These are phyloP conservation scores for Seiridium unicorne DNA, from an alignment of 2,329 filamentous ascomycete genomes.

Conservation along the genomic window DNA sequence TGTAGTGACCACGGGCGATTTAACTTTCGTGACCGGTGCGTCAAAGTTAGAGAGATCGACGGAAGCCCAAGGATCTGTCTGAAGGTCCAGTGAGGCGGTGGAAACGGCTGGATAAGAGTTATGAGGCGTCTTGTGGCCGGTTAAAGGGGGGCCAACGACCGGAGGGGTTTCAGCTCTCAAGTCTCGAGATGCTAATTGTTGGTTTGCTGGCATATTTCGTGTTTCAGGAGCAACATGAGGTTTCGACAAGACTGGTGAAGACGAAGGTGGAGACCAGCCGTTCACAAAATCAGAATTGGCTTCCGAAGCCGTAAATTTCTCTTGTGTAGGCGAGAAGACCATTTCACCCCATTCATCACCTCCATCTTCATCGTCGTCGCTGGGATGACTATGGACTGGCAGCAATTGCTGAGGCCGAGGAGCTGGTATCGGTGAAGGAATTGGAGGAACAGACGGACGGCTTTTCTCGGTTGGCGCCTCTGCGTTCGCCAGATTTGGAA, in stretches of 20 bases:
- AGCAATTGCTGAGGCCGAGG: neutral
- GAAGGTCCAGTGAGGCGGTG: neutral
- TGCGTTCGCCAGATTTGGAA: neutral
- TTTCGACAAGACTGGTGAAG: neutral
- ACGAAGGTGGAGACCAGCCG: neutral
- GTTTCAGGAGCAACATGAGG: neutral
- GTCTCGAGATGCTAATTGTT: too few species aligned
- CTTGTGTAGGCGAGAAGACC: slow-evolving; percentile 40
- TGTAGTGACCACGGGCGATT: neutral
- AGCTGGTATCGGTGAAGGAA: slow-evolving; percentile 2
- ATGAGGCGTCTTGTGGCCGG: neutral
- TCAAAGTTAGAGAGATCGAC: slow-evolving; percentile 21
- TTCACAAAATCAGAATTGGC: too few species aligned
- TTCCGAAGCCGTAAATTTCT: slow-evolving; percentile 4
- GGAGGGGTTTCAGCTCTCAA: neutral
- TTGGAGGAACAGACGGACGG: neutral
- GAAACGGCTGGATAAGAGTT: neutral
- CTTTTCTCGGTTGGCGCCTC: neutral
- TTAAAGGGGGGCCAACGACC: neutral
- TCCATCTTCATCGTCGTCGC: slow-evolving; percentile 33
- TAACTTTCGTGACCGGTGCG: slow-evolving; percentile 10
- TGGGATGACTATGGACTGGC: neutral
- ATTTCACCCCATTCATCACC: slow-evolving; percentile 63
- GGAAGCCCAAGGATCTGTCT: slow-evolving; percentile 15
- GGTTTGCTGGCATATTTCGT: too few species aligned